Percentiles rank a stretch among this genome's conserved stretches.
Conservation (phyloP, 2,329 filamentous ascomycete species). For the Coleophoma cylindrospora region DNA sequence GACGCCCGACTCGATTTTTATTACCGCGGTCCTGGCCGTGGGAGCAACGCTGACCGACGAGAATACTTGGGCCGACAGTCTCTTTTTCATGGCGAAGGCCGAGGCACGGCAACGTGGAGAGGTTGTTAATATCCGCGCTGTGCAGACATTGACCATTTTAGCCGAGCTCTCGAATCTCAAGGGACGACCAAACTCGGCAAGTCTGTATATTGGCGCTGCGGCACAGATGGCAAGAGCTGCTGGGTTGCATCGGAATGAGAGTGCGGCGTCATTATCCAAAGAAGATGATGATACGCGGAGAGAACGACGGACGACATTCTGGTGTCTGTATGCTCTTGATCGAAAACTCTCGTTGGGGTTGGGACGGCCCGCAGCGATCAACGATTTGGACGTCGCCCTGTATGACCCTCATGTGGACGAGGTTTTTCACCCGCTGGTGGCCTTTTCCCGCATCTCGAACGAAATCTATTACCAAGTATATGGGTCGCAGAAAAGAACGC, state of each 20-base stretch:
- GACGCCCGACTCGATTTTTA: constrained; percentile 1
- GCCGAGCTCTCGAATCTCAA: background rate
- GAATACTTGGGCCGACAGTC: background rate
- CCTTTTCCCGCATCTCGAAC: too few relatives aligned
- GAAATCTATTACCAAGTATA: too few relatives aligned
- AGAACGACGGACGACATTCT: background rate
- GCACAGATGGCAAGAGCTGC: constrained; percentile 3
- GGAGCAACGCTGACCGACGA: constrained; percentile 4
- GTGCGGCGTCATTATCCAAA: background rate
- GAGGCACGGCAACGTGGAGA: background rate
- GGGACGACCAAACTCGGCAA: background rate
- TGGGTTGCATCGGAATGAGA: constrained; percentile 2
- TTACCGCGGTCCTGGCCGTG: constrained; percentile 3
- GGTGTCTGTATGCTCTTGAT: too few relatives aligned
- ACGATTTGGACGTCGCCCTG: too few relatives aligned
- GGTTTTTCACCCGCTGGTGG: too few relatives aligned
- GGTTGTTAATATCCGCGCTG: background rate
- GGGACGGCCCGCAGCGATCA: too few relatives aligned
- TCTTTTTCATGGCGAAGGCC: background rate
- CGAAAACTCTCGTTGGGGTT: too few relatives aligned
- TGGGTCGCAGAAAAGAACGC: too few relatives aligned
- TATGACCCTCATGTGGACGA: too few relatives aligned
- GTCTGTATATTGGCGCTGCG: background rate
- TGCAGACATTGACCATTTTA: background rate
- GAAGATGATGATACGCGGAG: background rate